These are phyloP conservation scores for Fusarium sulawesiense DNA, from an alignment of 2,329 filamentous ascomycete genomes.

Conservation along the genomic window DNA sequence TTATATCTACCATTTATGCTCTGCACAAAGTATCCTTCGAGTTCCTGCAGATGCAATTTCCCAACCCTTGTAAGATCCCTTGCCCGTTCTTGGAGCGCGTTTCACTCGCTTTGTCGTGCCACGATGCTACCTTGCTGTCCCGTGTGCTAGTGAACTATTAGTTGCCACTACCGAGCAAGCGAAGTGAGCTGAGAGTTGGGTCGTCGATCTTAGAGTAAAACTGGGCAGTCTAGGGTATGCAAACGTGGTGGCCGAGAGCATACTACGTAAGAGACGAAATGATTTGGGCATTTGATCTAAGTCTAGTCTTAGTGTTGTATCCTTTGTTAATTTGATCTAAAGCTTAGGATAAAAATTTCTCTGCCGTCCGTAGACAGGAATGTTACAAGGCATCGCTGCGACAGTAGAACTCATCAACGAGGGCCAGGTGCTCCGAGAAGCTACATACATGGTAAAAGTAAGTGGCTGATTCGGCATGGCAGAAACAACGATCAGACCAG, in stretches of 20 bases:
- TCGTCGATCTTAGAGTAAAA: neutral
- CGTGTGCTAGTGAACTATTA: neutral
- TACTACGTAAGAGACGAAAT: neutral
- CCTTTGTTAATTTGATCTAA: too few species aligned
- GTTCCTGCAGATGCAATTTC: slow-evolving; percentile 45
- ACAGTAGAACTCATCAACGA: too few species aligned
- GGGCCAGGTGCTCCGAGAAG: too few species aligned
- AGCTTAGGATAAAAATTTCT: too few species aligned
- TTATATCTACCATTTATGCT: neutral
- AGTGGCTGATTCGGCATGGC: too few species aligned
- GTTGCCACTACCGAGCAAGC: slow-evolving; percentile 23
- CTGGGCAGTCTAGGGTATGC: neutral
- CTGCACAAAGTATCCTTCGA: slow-evolving; percentile 7
- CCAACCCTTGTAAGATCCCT: slow-evolving; percentile 38
- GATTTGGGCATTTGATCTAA: too few species aligned
- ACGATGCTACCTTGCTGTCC: slow-evolving; percentile 11
- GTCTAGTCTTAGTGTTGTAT: too few species aligned
- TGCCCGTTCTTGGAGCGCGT: slow-evolving; percentile 34
- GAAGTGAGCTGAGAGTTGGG: slow-evolving; percentile 20
- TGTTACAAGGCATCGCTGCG: too few species aligned
- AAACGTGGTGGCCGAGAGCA: neutral
- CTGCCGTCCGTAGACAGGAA: too few species aligned
- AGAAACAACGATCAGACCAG: too few species aligned
- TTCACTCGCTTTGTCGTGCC: slow-evolving; percentile 33
- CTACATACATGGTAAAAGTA: too few species aligned